A percentile compares a stretch with the other conserved stretches of the same genome.
These are phyloP conservation scores for Cadophora gregata DNA, from an alignment of 2,329 filamentous ascomycete genomes.

Conservation along the genomic window DNA sequence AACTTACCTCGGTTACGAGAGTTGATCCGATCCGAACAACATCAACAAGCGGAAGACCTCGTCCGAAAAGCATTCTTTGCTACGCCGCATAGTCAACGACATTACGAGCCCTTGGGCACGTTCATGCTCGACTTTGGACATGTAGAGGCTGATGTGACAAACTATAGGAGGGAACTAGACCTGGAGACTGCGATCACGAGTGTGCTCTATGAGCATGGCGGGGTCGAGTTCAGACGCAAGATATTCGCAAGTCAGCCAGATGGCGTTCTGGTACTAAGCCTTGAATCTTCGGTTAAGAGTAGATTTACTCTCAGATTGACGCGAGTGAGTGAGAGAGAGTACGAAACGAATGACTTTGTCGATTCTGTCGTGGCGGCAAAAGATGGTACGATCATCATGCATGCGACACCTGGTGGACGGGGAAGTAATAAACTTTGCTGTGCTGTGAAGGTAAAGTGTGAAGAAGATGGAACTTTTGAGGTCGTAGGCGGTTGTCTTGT, in stretches of 20 bases:
- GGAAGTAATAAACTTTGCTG: constrained; percentile 46
- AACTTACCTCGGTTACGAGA: constrained; percentile 49
- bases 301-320: constrained; percentile 44
- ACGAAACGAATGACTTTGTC: constrained; percentile 51
- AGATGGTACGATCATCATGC: constrained; percentile 46
- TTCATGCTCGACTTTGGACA: constrained; percentile 51
- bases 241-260: constrained; percentile 49
- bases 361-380: constrained; percentile 45
- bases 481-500: constrained; percentile 46
- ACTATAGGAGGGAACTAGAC: constrained; percentile 48
- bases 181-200: constrained; percentile 44
- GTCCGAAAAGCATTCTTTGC: constrained; percentile 51
- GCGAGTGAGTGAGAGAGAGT: constrained; percentile 49
- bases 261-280: constrained; percentile 47
- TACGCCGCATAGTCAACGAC: constrained; percentile 52
- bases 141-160: constrained; percentile 35
- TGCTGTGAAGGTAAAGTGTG: constrained; percentile 39
- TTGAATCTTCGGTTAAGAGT: constrained; percentile 29
- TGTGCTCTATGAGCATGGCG: constrained; percentile 46
- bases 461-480: constrained; percentile 39
- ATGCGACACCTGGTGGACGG: constrained; percentile 47
- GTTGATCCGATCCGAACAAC: constrained; percentile 49
- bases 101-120: constrained; percentile 52
- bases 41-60: constrained; percentile 50
- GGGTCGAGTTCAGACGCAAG: constrained; percentile 44